Conservation (phyloP, 2,329 filamentous ascomycete species). For the Alternaria metachromatica region DNA sequence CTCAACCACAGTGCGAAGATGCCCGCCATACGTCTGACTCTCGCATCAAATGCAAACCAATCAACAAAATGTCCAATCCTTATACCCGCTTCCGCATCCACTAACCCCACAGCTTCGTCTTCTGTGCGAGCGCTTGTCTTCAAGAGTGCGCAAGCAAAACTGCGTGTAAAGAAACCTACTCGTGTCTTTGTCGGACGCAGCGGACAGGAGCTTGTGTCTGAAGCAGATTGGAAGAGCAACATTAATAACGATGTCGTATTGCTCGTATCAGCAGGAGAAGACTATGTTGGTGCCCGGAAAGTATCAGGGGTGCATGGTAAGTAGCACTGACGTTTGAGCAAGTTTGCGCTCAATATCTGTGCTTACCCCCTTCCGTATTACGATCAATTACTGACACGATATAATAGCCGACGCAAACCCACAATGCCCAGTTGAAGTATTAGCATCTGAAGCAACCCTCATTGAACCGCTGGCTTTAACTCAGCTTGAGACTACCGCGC, state of each 20-base stretch:
- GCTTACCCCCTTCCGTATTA: not conserved
- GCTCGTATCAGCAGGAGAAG: conserved; percentile 41
- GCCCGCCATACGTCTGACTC: conserved; percentile 36
- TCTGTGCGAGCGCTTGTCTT: conserved; percentile 35
- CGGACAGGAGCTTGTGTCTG: conserved; percentile 35
- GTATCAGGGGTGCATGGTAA: conserved; percentile 23
- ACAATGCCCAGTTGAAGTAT: conserved; percentile 25
- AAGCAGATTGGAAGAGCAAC: conserved; percentile 35
- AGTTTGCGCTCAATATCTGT: conserved; percentile 28
- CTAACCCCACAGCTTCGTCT: conserved; percentile 19
- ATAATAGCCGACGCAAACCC: conserved; percentile 24
- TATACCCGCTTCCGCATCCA: conserved; percentile 24
- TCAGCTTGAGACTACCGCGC: conserved; percentile 42
- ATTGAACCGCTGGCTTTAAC: conserved; percentile 39
- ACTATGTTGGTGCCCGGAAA: conserved; percentile 39
- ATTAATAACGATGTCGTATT: conserved; percentile 36
- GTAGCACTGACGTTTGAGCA: conserved; percentile 25
- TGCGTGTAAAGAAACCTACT: conserved; percentile 37
- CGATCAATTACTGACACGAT: conserved; percentile 1
- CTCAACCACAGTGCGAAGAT: conserved; percentile 1
- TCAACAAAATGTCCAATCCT: conserved; percentile 37
- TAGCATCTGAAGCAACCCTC: conserved; percentile 33
- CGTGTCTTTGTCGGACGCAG: conserved; percentile 36
- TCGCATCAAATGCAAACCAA: conserved; percentile 42
- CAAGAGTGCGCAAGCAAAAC: conserved; percentile 40